Base-by-base conservation (phyloP, 148 eudicot genomes). In the Linanthus parryae region DNA sequence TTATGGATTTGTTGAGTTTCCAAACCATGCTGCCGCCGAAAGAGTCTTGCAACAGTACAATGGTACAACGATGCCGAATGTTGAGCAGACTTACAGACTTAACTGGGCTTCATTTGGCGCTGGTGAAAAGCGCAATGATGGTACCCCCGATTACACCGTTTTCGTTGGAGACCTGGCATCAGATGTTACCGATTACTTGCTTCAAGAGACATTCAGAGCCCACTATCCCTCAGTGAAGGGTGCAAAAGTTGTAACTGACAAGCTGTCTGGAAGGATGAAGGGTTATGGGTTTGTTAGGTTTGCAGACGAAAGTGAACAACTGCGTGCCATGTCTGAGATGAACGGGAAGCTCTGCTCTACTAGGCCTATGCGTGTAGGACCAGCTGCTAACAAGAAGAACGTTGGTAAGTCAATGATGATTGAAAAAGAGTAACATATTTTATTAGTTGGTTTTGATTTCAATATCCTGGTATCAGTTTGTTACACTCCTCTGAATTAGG, bases 281-380 rank as follows among this genome's bases (percentile, higher is more conserved):
- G 96, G 99, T 47, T 92, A 82, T 70, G 99, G 99, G 15, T 92
- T 92, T 77, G 99, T 92, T 25, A 77, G 72, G 52, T 88, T 92
- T 61, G 73, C 72, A 9, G 99, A 92, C 73, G 96, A 92, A 65
- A 64, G 72, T 57, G 96, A 92, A 60, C 94, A 84, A 47, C 0
- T 69, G 23, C 90, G 82, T 50, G 99, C 99, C 12, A 88, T 92
- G 94, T 55, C 77, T 18, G 99, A 92, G 73, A 92, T 92, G 99
- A 88, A 92, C 76, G 94, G 96, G 23, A 72, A 55, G 61, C 63
- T 70, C 48, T 81, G 89, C 49, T 79, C 90, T 35, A 83, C 77
- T 25, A 84, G 94, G 61, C 76, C 96, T 29, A 87, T 92, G 98
- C 89, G 98, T 24, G 73, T 82, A 64, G 98, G 98, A 46, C 81